Conservation (phyloP, 2,329 filamentous ascomycete species). For the Aspergillus sp. region DNA sequence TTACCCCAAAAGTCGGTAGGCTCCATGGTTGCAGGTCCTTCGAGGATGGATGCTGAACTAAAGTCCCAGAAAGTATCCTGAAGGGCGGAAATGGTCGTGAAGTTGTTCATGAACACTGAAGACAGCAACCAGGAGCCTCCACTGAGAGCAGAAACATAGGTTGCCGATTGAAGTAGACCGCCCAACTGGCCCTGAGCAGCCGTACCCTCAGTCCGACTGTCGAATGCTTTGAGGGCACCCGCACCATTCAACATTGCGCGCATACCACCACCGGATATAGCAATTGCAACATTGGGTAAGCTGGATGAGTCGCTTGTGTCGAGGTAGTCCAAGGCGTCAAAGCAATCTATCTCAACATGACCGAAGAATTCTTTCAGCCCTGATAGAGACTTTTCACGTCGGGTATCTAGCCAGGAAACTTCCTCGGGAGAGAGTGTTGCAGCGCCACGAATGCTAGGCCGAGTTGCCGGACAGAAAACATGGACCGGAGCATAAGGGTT, state of each 20-base stretch:
- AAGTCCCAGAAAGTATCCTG: conserved; percentile 11
- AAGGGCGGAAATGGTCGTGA: conserved; percentile 61
- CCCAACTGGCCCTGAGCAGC: conserved; percentile 69
- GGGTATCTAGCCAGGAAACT: background rate
- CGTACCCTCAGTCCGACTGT: conserved; percentile 67
- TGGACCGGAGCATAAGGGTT: background rate
- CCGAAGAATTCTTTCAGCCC: conserved; percentile 3
- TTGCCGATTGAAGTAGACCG: conserved; percentile 77
- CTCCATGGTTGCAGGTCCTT: background rate
- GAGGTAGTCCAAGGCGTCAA: conserved; percentile 3
- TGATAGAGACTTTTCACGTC: background rate
- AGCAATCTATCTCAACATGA: background rate
- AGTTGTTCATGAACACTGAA: conserved; percentile 79
- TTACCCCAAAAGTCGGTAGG: background rate
- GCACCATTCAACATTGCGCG: conserved; percentile 83
- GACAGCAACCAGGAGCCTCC: conserved; percentile 85
- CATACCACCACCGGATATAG: conserved; percentile 82
- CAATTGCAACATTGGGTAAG: conserved; percentile 72
- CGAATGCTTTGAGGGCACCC: conserved; percentile 79
- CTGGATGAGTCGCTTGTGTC: background rate
- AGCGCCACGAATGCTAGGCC: background rate
- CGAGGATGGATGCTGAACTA: background rate
- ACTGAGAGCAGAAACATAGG: conserved; percentile 79
- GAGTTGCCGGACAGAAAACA: background rate
- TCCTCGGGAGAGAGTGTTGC: background rate